These are phyloP conservation scores for Acidomyces sp. DNA, from an alignment of 495 filamentous ascomycete species.

Conservation along the genomic window DNA sequence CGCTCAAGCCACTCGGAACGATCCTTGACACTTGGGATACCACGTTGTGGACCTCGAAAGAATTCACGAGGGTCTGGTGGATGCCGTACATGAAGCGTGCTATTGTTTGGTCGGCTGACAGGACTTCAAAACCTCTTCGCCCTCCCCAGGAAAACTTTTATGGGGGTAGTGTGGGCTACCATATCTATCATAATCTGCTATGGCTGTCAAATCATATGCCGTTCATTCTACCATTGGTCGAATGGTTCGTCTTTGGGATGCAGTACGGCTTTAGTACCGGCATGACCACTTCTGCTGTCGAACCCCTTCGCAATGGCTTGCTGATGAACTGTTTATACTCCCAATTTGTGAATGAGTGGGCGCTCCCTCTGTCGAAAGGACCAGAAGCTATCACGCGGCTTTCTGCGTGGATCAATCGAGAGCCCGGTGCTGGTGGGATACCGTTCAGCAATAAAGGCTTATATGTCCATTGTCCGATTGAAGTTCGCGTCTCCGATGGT, in stretches of 20 bases:
- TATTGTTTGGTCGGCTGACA: constrained; percentile 76
- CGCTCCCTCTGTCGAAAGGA: constrained; percentile 73
- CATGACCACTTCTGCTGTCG: constrained; percentile 58
- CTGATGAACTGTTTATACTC: constrained; percentile 94
- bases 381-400: constrained; percentile 79
- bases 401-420: constrained; percentile 66
- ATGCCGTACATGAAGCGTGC: constrained; percentile 77
- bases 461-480: constrained; percentile 85
- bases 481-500: constrained; percentile 77
- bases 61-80: constrained; percentile 96
- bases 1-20: constrained; percentile 49
- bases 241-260: constrained; percentile 91
- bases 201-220: constrained; percentile 67
- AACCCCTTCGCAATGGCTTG: constrained; percentile 64
- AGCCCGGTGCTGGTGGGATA: constrained; percentile 42
- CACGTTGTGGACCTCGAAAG: constrained; percentile 65
- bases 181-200: constrained; percentile 79
- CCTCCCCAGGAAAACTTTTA: constrained; percentile 53
- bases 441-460: constrained; percentile 66
- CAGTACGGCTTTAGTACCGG: constrained; percentile 65
- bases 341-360: constrained; percentile 97
- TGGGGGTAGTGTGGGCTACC: constrained; percentile 65
- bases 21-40: constrained; percentile 62
- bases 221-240: constrained; percentile 65
- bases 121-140: constrained; percentile 44